Evolutionary conservation across 495 filamentous ascomycete species (phyloP), one percentile per base, ranked within the genome.

Genomic region (Podospora australis): DNA sequence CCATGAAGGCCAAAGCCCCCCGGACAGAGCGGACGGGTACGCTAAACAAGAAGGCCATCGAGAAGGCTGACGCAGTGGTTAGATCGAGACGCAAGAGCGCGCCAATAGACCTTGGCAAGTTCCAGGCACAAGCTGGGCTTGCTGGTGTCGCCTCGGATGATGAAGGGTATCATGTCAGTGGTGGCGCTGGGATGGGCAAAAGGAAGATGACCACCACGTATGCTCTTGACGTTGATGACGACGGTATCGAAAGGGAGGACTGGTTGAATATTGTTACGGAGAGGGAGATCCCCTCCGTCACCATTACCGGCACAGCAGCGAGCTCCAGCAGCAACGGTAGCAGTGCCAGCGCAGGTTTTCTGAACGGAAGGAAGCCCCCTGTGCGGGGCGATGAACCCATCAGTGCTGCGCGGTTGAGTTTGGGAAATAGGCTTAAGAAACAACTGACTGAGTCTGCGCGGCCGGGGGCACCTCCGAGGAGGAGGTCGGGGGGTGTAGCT

Each of bases 381-480:
- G 43, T 52, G 13, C 45, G 47, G 6, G 59, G 52, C 9, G 64
- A 64, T 38, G 63, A 63, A 32, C 68, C 70, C 3, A 53, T 72
- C 20, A 69, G 67, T 13, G 68, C 67, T 44, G 71, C 71, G 24
- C 55, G 62, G 52, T 54, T 74, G 38, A 74, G 70, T 48, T 48
- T 74, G 39, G 70, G 68, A 6, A 71, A 69, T 40, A 61, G 68
- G 62, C 52, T 74, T 32, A 67, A 66, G 54, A 70, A 65, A 32
- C 66, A 66, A 10, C 63, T 66, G 7, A 61, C 59, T 6, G 61
- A 61, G n/a, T 21, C 50, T 8, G 51, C 49, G 19, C 26, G 63
- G 48, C 59, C 57, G 24, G 48, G 49, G 39, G n/a, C n/a, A n/a
- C n/a, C n/a, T n/a, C n/a, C n/a, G n/a, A n/a, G n/a, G n/a, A n/a